Percentiles rank a stretch among this genome's conserved stretches.
Conservation (phyloP, 129 eudicot species). For the Escallonia rubra region DNA sequence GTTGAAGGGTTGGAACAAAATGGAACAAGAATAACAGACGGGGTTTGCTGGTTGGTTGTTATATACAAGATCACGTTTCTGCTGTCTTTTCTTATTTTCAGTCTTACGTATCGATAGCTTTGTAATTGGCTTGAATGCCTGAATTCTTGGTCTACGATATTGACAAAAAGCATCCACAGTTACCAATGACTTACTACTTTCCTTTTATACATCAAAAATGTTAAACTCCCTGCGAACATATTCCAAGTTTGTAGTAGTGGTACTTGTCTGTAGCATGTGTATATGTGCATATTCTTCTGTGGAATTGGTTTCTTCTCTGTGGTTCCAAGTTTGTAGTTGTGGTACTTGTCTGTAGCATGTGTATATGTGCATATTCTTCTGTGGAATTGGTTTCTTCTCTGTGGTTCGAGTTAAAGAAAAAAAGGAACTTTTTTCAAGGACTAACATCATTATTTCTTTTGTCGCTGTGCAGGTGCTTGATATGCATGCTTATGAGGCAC, state of each 20-base stretch:
- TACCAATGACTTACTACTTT: too few species aligned
- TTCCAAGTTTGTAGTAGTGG: neutral
- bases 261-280: neutral
- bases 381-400: neutral
- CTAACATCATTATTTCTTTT: neutral
- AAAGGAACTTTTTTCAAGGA: neutral
- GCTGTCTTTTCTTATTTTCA: too few species aligned
- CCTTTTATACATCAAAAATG: too few species aligned
- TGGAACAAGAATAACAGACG: neutral
- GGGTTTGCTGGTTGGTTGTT: too few species aligned
- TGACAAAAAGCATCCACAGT: too few species aligned
- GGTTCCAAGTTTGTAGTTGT: neutral
- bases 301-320: neutral
- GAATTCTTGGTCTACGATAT: too few species aligned
- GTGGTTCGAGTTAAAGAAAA: neutral
- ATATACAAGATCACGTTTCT: too few species aligned
- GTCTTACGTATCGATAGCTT: too few species aligned
- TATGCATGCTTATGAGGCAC: slow-evolving; percentile 75
- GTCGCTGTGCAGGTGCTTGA: slow-evolving; percentile 69
- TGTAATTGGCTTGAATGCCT: too few species aligned
- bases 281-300: neutral
- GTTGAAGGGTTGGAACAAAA: neutral
- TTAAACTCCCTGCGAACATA: too few species aligned
- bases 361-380: too few species aligned
- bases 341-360: too few species aligned